Conservation (phyloP, 2,329 filamentous ascomycete species). For the Diaporthe capsici region DNA sequence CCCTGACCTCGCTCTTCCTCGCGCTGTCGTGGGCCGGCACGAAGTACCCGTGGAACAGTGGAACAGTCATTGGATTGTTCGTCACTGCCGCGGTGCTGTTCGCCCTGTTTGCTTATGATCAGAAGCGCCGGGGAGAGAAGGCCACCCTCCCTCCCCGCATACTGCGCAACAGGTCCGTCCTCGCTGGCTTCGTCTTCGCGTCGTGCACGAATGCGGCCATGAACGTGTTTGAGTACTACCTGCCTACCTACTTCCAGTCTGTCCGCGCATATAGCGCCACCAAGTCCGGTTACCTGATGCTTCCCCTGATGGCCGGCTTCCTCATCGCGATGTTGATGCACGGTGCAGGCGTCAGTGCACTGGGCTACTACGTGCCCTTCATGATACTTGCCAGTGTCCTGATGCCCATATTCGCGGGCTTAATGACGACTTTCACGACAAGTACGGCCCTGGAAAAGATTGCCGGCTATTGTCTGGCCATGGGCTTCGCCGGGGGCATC, state of each 20-base stretch:
- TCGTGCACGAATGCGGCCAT: conserved; percentile 44
- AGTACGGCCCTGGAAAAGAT: neutral
- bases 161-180: conserved; percentile 48
- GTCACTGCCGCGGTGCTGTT: conserved; percentile 44
- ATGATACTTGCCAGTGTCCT: conserved; percentile 31
- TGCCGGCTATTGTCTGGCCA: conserved; percentile 37
- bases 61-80: conserved; percentile 51
- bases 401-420: conserved; percentile 38
- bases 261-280: conserved; percentile 51
- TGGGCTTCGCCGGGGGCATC: conserved; percentile 33
- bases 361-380: conserved; percentile 43
- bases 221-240: conserved; percentile 49
- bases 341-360: conserved; percentile 50
- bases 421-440: conserved; percentile 37
- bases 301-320: conserved; percentile 54
- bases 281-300: conserved; percentile 51
- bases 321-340: conserved; percentile 54
- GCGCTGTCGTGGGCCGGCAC: conserved; percentile 58
- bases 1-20: conserved; percentile 49
- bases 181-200: conserved; percentile 51
- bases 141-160: conserved; percentile 44
- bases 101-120: conserved; percentile 50
- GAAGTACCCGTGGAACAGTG: conserved; percentile 52
- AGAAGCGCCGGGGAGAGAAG: conserved; percentile 52
- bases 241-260: conserved; percentile 59